Percentiles rank a stretch among this genome's conserved stretches.
phyloP scores from a whole-genome alignment of 2,329 filamentous ascomycete genomes.

The Juglanconis sp. region DNA sequence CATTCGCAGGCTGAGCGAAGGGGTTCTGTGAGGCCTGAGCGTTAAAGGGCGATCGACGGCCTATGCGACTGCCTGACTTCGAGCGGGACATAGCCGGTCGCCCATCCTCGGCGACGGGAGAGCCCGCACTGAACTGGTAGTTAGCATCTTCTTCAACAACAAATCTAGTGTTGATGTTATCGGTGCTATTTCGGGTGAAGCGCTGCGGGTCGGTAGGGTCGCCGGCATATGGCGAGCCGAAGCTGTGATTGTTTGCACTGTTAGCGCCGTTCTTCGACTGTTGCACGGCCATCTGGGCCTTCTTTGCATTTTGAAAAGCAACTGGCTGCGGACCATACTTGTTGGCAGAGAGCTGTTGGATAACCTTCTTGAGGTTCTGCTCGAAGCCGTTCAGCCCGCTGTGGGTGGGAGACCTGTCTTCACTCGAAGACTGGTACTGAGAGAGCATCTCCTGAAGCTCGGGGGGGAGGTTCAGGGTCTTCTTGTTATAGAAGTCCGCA shows the following conservation, averaged over 20 bases:
- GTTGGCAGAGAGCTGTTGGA: slow-evolving; percentile 17
- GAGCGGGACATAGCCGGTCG: slow-evolving; percentile 32
- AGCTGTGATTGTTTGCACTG: slow-evolving; percentile 38
- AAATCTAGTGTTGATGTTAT: slow-evolving; percentile 63
- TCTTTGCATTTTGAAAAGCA: slow-evolving; percentile 12
- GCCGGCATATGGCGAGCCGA: slow-evolving; percentile 45
- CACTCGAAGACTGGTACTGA: slow-evolving; percentile 25
- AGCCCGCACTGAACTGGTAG: slow-evolving; percentile 53
- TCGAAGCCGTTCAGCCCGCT: slow-evolving; percentile 22
- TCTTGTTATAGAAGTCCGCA: slow-evolving; percentile 2
- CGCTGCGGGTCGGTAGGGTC: slow-evolving; percentile 37
- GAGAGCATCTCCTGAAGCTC: not conserved
- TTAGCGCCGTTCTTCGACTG: slow-evolving; percentile 22
- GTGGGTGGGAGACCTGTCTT: slow-evolving; percentile 19
- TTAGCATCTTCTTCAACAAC: slow-evolving; percentile 43
- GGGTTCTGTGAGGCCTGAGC: slow-evolving; percentile 20
- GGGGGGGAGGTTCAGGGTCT: not conserved
- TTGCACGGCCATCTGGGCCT: slow-evolving; percentile 32
- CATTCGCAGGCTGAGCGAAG: slow-evolving; percentile 20
- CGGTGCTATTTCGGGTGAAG: slow-evolving; percentile 50
- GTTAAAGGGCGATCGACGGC: slow-evolving; percentile 38
- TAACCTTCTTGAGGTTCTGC: slow-evolving; percentile 19
- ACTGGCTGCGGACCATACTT: slow-evolving; percentile 2
- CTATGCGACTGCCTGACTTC: slow-evolving; percentile 37
- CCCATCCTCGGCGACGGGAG: slow-evolving; percentile 24